Percentiles rank a stretch among this genome's conserved stretches.
phyloP scores from a whole-genome alignment of 176 grass and related monocot genomes.

The Elaeis guineensis region DNA sequence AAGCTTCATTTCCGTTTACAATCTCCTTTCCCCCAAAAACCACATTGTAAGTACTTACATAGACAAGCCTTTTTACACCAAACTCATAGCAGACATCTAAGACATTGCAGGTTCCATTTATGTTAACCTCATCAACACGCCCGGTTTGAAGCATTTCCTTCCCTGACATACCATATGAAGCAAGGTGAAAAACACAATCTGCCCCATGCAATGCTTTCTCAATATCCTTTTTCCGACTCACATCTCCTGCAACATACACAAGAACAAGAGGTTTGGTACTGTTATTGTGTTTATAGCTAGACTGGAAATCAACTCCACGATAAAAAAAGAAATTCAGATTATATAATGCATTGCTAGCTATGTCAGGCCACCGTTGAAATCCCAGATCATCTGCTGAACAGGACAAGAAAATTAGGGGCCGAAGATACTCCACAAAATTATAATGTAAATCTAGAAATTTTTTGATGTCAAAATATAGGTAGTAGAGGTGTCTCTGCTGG shows the following conservation, averaged over 20 bases:
- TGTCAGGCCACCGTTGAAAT: no score
- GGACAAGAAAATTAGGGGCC: no score
- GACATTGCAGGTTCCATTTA: slow-evolving; percentile 82
- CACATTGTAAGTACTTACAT: slow-evolving; percentile 86
- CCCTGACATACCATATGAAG: slow-evolving; percentile 94
- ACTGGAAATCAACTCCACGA: no score
- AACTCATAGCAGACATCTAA: slow-evolving; percentile 63
- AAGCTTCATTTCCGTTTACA: slow-evolving; percentile 49
- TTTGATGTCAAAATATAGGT: no score
- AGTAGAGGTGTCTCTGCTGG: no score
- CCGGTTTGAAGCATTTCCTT: slow-evolving; percentile 78
- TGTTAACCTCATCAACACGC: slow-evolving; percentile 53
- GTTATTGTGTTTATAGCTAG: no score
- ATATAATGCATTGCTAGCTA: no score
- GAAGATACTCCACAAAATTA: no score
- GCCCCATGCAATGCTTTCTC: slow-evolving; percentile 33
- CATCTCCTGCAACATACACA: slow-evolving; percentile 41
- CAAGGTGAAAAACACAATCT: slow-evolving; percentile 81
- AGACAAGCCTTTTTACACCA: slow-evolving; percentile 63
- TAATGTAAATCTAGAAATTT: no score
- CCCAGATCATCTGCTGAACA: no score
- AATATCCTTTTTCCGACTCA: slow-evolving; percentile 53
- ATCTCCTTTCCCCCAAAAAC: slow-evolving; percentile 79
- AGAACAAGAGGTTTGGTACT: neutral
- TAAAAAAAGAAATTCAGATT: no score